Conservation (phyloP, 2,329 filamentous ascomycete species). For the Akanthomyces uredinophilus region DNA sequence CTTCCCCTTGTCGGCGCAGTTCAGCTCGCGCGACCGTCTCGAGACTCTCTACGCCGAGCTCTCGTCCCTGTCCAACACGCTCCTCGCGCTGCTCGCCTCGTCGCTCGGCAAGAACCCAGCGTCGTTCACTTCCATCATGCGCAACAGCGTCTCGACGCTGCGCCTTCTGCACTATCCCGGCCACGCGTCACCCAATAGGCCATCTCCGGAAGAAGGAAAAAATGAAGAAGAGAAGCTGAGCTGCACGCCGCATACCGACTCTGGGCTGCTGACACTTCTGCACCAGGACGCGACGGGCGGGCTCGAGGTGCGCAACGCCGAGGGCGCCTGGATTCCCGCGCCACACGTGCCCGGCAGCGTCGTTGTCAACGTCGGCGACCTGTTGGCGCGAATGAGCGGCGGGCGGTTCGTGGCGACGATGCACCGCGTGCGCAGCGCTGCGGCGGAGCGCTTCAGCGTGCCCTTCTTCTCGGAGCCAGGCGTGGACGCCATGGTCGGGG, state of each 20-base stretch:
- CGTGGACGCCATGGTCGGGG: constrained; percentile 26
- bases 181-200: background rate
- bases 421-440: constrained; percentile 17
- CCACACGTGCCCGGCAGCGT: constrained; percentile 15
- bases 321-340: constrained; percentile 14
- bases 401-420: constrained; percentile 15
- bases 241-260: constrained; percentile 44
- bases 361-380: constrained; percentile 16
- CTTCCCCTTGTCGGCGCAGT: constrained; percentile 7
- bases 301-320: constrained; percentile 15
- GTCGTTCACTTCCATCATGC: constrained; percentile 12
- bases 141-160: constrained; percentile 16
- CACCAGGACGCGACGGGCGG: constrained; percentile 37
- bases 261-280: constrained; percentile 53
- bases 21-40: constrained; percentile 5
- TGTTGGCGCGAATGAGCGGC: constrained; percentile 16
- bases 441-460: constrained; percentile 16
- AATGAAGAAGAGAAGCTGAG: constrained; percentile 4
- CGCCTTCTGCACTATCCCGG: constrained; percentile 16
- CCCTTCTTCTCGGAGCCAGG: constrained; percentile 19
- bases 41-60: constrained; percentile 16
- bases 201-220: too few species aligned
- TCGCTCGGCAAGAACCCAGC: constrained; percentile 15
- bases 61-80: constrained; percentile 10
- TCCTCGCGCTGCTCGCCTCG: constrained; percentile 14